Base-by-base conservation (phyloP, 2,329 filamentous ascomycete genomes). In the Didymella sp. region DNA sequence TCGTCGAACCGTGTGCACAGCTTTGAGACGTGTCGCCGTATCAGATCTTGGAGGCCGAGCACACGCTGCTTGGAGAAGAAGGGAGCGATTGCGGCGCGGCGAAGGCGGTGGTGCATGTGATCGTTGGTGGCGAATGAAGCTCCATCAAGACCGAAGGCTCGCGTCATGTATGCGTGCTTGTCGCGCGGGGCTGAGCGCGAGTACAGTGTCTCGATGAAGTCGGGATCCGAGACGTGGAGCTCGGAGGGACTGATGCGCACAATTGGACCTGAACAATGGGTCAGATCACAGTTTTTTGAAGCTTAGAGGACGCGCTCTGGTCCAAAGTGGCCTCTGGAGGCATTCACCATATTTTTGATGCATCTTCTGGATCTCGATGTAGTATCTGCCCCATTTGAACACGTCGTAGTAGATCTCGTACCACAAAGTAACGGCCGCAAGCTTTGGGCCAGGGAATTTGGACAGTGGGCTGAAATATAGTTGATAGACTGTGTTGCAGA, bases 221-320 rank as follows among this genome's bases (percentile, higher is more conserved):
- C 48, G 2, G 67, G 59, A 38, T 73, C 70, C 5, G 50, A 41
- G 40, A 73, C 64, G 24, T 62, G 63, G 0, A 73, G 44, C 43
- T 73, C 71, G 13, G 54, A 44, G 1, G 70, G 69, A 22, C 65
- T 73, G 37, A 73, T 65, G 1, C 71, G 67, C 15, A 73, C 46
- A 5, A 73, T 73, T 1, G 70, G 69, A 70, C 69, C 69, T 37
- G n/a, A 15, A 11, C n/a, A 35, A 3, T 1, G 6, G 17, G 33
- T 37, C 17, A 19, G 17, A n/a, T n/a, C 8, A 4, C n/a, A 2
- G 33, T 4, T 37, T 15, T 4, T 37, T 3, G n/a, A 27, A 19
- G n/a, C 12, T 7, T 11, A 8, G 7, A 37, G n/a, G n/a, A 2
- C 19, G 3, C 0, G 33, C 17, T 11, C n/a, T 19, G 33, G n/a